Conservation (phyloP, 345 rosid species). For the Salix suchowensis region DNA sequence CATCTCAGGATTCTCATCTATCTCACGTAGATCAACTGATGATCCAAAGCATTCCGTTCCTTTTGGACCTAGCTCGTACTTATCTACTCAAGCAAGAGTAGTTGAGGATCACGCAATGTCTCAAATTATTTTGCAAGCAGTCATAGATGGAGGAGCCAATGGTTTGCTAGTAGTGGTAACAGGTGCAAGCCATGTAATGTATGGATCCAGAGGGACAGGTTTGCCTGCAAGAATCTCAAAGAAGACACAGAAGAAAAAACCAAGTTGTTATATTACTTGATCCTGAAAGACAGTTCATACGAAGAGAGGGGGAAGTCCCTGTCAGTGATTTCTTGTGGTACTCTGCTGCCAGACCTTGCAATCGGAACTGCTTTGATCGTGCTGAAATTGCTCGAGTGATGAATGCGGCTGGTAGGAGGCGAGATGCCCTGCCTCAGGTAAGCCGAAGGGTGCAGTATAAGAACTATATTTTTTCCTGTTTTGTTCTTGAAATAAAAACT, state of each 20-base stretch:
- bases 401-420: constrained; percentile 91
- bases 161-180: constrained; percentile 74
- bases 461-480: not conserved
- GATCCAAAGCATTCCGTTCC: constrained; percentile 51
- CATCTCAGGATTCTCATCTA: constrained; percentile 73
- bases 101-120: constrained; percentile 89
- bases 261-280: constrained; percentile 80
- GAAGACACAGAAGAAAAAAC: constrained; percentile 76
- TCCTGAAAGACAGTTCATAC: constrained; percentile 78
- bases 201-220: constrained; percentile 84
- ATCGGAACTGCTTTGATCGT: constrained; percentile 85
- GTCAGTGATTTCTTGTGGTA: constrained; percentile 90
- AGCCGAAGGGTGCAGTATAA: not conserved
- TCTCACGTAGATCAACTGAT: constrained; percentile 54
- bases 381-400: constrained; percentile 93
- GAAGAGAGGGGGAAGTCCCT: constrained; percentile 87
- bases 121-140: constrained; percentile 55
- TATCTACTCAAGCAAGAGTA: constrained; percentile 81
- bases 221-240: constrained; percentile 78
- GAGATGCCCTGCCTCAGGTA: constrained; percentile 88
- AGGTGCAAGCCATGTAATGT: constrained; percentile 73
- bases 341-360: constrained; percentile 93
- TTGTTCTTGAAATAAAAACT: not conserved
- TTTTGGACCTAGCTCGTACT: constrained; percentile 81
- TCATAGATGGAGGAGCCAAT: constrained; percentile 52